These are phyloP conservation scores for Neopestalotiopsis sp. DNA, from an alignment of 2,329 filamentous ascomycete species.

Conservation along the genomic window DNA sequence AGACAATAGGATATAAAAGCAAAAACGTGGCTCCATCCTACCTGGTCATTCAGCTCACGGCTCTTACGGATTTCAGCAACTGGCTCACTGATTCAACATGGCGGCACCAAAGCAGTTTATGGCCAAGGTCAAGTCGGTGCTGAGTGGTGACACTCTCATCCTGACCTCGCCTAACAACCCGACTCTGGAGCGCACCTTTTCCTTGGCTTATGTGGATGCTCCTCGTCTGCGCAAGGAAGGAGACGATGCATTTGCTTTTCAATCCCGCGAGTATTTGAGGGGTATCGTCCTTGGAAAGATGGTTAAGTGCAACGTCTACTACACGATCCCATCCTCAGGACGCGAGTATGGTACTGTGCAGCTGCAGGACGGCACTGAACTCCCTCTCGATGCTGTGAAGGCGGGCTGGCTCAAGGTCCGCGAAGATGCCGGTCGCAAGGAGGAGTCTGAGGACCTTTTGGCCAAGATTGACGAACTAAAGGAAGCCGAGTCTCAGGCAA, in stretches of 20 bases:
- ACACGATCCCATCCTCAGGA: slow-evolving; percentile 83
- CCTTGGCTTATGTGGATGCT: slow-evolving; percentile 89
- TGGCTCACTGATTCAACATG: slow-evolving; percentile 26
- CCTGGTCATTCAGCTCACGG: not conserved
- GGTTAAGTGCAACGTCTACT: slow-evolving; percentile 83
- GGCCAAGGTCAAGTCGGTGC: slow-evolving; percentile 87
- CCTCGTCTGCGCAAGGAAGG: slow-evolving; percentile 87
- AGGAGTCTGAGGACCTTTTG: slow-evolving; percentile 78
- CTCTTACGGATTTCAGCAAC: not conserved
- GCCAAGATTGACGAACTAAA: slow-evolving; percentile 79
- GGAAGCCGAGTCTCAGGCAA: slow-evolving; percentile 77
- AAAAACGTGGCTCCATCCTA: not conserved
- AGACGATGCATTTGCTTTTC: slow-evolving; percentile 91
- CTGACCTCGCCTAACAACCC: slow-evolving; percentile 83
- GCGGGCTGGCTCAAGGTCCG: slow-evolving; percentile 93
- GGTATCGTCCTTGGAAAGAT: slow-evolving; percentile 84
- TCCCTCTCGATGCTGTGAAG: slow-evolving; percentile 84
- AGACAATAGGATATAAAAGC: not conserved
- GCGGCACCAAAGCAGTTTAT: slow-evolving; percentile 54
- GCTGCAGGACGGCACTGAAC: slow-evolving; percentile 73
- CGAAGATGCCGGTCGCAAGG: slow-evolving; percentile 91
- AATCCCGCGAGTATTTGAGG: slow-evolving; percentile 92
- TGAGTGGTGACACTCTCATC: slow-evolving; percentile 92
- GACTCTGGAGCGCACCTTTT: slow-evolving; percentile 82
- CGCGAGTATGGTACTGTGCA: slow-evolving; percentile 87